Conservation (phyloP, 352 stramenopile genomes). For the Pythium volutum region DNA sequence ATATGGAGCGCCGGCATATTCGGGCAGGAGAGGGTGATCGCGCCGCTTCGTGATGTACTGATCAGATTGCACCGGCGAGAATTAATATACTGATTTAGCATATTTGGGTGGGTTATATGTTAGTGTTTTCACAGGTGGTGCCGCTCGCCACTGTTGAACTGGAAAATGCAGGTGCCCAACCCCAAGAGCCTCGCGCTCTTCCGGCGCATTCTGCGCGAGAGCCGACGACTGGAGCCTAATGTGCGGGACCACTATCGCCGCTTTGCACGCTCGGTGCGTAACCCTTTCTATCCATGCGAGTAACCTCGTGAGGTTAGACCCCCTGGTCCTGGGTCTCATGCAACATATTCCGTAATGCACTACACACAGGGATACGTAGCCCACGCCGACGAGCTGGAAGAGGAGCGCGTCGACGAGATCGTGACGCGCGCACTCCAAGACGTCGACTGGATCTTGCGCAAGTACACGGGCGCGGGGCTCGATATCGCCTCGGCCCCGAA, state of each 20-base stretch:
- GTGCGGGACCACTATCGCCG: slow-evolving; percentile 42
- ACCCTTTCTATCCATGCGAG: neutral
- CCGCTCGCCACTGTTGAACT: neutral
- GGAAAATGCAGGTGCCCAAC: slow-evolving; percentile 7
- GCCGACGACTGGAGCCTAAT: slow-evolving; percentile 36
- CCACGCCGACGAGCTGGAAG: slow-evolving; percentile 35
- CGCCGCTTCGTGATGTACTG: neutral
- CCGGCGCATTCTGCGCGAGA: slow-evolving; percentile 41
- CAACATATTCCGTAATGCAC: neutral
- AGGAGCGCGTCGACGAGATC: slow-evolving; percentile 33
- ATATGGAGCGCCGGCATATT: slow-evolving; percentile 43
- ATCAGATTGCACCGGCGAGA: neutral
- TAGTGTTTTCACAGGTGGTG: neutral
- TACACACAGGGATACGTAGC: slow-evolving; percentile 33
- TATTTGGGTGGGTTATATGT: neutral
- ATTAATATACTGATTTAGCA: neutral
- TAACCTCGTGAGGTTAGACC: neutral
- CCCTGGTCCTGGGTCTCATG: neutral
- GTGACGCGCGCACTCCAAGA: slow-evolving; percentile 36
- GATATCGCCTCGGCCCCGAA: neutral
- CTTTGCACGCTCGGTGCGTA: slow-evolving; percentile 39
- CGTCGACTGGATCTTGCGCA: slow-evolving; percentile 46
- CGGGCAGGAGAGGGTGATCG: neutral
- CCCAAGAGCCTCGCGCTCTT: slow-evolving; percentile 36
- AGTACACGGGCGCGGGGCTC: slow-evolving; percentile 31